These are phyloP conservation scores for Sphagnurus paluster DNA, from an alignment of 1,284 basidiomycete species.

Conservation along the genomic window DNA sequence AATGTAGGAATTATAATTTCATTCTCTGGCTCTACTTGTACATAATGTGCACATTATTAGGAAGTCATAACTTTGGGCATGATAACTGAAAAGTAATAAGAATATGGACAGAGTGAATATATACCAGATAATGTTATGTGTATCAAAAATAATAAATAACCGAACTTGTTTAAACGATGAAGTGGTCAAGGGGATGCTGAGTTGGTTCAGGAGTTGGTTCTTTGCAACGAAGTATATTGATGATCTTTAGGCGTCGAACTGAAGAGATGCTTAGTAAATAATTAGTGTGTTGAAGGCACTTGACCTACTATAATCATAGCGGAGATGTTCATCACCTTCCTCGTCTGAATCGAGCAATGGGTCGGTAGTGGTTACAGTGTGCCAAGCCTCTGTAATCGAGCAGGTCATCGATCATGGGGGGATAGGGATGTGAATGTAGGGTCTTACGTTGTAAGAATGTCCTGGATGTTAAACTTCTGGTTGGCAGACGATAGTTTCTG, in stretches of 20 bases:
- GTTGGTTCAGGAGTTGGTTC: conserved; percentile 22
- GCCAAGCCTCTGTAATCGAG: conserved; percentile 51
- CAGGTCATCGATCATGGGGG: conserved; percentile 7
- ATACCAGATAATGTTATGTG: conserved; percentile 13
- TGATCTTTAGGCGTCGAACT: conserved; percentile 59
- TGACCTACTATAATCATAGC: conserved; percentile 54
- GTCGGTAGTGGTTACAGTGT: conserved; percentile 51
- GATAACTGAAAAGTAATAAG: conserved; percentile 1
- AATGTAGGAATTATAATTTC: conserved; percentile 15
- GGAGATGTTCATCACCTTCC: conserved; percentile 54
- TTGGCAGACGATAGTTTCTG: conserved; percentile 9
- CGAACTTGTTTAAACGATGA: neutral
- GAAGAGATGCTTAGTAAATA: conserved; percentile 8
- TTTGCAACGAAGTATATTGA: conserved; percentile 43
- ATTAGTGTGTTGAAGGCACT: neutral
- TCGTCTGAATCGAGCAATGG: conserved; percentile 58
- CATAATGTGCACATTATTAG: conserved; percentile 1
- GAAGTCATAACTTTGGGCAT: too few species aligned
- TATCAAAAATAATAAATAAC: conserved; percentile 4
- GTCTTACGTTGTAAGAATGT: conserved; percentile 55
- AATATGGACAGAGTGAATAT: conserved; percentile 4
- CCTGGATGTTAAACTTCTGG: conserved; percentile 21
- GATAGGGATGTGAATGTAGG: conserved; percentile 7
- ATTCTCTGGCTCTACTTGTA: neutral
- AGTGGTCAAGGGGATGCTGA: neutral